phyloP scores from a whole-genome alignment of 202 grass and related monocot genomes.

The Eragrostis tef region DNA sequence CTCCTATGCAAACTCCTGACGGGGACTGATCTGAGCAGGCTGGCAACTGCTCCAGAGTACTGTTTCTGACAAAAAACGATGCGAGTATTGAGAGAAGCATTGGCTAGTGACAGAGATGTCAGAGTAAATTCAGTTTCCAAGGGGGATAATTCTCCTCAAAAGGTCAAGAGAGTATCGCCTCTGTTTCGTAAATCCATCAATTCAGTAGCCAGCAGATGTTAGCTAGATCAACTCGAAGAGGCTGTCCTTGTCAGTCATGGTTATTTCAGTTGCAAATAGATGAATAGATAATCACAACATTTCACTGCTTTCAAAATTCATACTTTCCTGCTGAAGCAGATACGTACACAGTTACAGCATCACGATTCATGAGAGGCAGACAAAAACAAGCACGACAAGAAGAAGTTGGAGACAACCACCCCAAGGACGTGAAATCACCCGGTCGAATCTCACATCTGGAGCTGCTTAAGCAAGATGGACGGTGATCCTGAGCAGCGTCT shows the following conservation, averaged over 20 bases:
- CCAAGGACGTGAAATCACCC: background rate
- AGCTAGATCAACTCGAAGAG: no score
- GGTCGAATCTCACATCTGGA: background rate
- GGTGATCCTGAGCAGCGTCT: slow-evolving; percentile 61
- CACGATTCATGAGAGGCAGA: slow-evolving; percentile 7
- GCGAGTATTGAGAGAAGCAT: no score
- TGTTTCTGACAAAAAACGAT: no score
- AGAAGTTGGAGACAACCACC: slow-evolving; percentile 14
- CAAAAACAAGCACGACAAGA: slow-evolving; percentile 14
- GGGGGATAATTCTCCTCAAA: no score
- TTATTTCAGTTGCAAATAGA: background rate
- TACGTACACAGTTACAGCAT: background rate
- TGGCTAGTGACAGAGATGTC: no score
- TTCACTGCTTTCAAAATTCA: background rate
- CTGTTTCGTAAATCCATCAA: no score
- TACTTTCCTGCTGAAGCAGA: background rate
- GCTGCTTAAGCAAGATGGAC: slow-evolving; percentile 56
- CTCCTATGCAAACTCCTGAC: no score
- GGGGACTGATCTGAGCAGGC: no score
- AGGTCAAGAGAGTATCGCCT: no score
- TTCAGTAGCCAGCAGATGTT: no score
- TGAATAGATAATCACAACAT: background rate
- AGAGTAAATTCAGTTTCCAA: no score
- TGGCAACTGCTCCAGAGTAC: no score
- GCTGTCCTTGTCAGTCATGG: background rate